These are phyloP conservation scores for Colletotrichum simmondsii DNA, from an alignment of 2,329 filamentous ascomycete genomes.

Conservation along the genomic window DNA sequence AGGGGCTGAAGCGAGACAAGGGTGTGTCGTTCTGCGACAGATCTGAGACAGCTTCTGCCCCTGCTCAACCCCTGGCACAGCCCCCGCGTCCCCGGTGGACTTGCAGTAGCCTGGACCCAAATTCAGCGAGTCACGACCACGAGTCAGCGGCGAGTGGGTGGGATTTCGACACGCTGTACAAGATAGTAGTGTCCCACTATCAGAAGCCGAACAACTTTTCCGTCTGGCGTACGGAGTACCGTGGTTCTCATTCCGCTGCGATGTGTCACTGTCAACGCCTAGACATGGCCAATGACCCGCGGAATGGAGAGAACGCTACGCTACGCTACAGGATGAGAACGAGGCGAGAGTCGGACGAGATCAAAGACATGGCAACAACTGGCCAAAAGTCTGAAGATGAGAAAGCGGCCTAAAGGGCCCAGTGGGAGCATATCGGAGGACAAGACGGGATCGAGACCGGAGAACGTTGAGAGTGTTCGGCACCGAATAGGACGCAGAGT, in stretches of 20 bases:
- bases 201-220: slow-evolving; percentile 3
- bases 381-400: not conserved
- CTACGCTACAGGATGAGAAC: not conserved
- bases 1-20: slow-evolving; percentile 35
- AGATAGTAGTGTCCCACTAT: not conserved
- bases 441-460: slow-evolving; percentile 3
- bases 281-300: slow-evolving; percentile 10
- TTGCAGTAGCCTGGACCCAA: slow-evolving; percentile 23
- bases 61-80: slow-evolving; percentile 38
- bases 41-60: slow-evolving; percentile 51
- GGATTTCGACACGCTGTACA: slow-evolving; percentile 22
- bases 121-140: slow-evolving; percentile 32
- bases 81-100: slow-evolving; percentile 37
- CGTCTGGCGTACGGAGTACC: slow-evolving; percentile 14
- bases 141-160: slow-evolving; percentile 23
- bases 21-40: slow-evolving; percentile 51
- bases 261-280: not conserved
- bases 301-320: not conserved
- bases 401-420: not conserved
- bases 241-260: slow-evolving; percentile 5
- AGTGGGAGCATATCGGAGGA: not conserved
- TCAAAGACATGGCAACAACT: not conserved
- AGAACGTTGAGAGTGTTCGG: not conserved
- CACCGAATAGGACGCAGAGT: not conserved
- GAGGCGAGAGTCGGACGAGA: slow-evolving; percentile 1